Percentiles rank a stretch among this genome's conserved stretches.
Evolutionary conservation across 331 rosid genomes (phyloP).

Genomic region (Ulmus americana): DNA sequence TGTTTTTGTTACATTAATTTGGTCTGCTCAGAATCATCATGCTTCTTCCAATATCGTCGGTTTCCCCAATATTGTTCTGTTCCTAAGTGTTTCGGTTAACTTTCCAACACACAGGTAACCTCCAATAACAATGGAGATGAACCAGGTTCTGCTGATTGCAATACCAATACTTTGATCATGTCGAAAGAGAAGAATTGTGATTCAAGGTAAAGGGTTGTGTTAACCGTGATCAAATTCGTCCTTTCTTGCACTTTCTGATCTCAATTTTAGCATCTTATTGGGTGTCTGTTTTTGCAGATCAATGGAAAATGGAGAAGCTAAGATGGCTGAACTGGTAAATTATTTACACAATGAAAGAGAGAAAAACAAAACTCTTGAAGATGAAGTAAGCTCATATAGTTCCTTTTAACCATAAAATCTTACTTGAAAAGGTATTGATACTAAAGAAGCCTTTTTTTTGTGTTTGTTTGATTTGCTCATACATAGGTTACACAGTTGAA

Average conservation of each 20-base stretch:
- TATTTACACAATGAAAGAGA: constrained; percentile 17
- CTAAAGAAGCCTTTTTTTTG: not conserved
- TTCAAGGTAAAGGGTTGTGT: constrained; percentile 12
- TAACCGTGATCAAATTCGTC: not conserved
- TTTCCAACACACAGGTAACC: constrained; percentile 7
- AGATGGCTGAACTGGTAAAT: not conserved
- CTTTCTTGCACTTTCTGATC: not conserved
- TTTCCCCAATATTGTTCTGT: too few species aligned
- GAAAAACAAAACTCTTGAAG: constrained; percentile 17
- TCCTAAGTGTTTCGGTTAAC: not conserved
- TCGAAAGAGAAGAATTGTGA: not conserved
- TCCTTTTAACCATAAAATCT: too few species aligned
- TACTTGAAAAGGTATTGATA: too few species aligned
- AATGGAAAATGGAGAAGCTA: not conserved
- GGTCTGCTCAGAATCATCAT: not conserved
- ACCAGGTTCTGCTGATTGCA: not conserved
- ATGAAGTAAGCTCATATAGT: constrained; percentile 19
- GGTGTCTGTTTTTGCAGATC: constrained; percentile 13
- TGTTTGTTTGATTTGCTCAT: not conserved
- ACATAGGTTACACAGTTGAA: not conserved
- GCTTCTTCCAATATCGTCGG: not conserved
- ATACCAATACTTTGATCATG: not conserved
- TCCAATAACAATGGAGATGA: not conserved
- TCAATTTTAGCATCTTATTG: not conserved
- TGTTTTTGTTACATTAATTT: not conserved